Conservation (phyloP, 139 green algal species). For the Spirogloea muscicola region DNA sequence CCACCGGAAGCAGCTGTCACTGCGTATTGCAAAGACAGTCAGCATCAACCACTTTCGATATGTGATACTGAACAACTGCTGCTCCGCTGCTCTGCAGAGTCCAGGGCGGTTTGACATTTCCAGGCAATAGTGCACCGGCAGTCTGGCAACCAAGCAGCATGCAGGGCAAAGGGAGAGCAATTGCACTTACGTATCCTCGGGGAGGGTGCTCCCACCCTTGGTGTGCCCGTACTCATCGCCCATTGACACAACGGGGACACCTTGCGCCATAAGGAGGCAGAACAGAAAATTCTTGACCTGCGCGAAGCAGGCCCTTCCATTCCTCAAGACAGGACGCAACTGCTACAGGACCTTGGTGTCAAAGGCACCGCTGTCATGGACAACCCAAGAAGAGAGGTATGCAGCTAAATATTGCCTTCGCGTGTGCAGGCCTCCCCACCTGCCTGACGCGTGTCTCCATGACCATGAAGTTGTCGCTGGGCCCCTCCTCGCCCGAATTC, state of each 20-base stretch:
- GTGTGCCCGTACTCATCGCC: slow-evolving; percentile 80
- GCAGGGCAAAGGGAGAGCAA: neutral
- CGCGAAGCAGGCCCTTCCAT: too few relatives aligned
- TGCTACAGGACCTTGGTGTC: too few relatives aligned
- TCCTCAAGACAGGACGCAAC: too few relatives aligned
- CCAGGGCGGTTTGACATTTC: too few relatives aligned
- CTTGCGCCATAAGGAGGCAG: slow-evolving; percentile 77
- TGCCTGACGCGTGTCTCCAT: slow-evolving; percentile 42
- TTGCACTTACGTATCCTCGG: slow-evolving; percentile 81
- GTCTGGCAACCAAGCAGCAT: too few relatives aligned
- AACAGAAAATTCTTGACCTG: slow-evolving; percentile 91
- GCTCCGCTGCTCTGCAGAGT: too few relatives aligned
- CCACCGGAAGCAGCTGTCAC: slow-evolving; percentile 17
- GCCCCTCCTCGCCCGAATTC: slow-evolving; percentile 90
- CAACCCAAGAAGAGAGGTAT: too few relatives aligned
- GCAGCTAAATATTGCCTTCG: too few relatives aligned
- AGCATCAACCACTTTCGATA: neutral
- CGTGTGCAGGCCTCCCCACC: too few relatives aligned
- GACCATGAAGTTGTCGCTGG: slow-evolving; percentile 63
- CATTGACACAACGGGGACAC: slow-evolving; percentile 91
- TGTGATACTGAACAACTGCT: too few relatives aligned
- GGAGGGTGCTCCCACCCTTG: slow-evolving; percentile 94
- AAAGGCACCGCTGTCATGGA: too few relatives aligned
- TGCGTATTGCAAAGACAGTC: neutral
- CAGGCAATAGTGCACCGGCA: too few relatives aligned